A percentile compares a stretch with the other conserved stretches of the same genome.
Conservation (phyloP, 1,284 basidiomycete genomes). For the Agaricales sp. region DNA sequence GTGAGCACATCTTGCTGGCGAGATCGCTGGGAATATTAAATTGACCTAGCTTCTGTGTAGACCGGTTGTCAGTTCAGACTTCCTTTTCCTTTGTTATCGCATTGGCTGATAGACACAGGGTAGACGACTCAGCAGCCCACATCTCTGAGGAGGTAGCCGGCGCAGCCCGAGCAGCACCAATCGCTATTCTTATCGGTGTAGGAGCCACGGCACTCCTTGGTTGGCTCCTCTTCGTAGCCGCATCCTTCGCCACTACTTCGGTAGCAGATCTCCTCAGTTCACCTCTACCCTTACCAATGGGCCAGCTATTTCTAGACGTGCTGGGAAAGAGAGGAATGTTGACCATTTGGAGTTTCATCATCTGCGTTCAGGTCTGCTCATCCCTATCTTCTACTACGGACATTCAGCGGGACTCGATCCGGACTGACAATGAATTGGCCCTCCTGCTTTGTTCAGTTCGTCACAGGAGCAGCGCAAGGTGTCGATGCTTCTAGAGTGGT, state of each 20-base stretch:
- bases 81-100: no score
- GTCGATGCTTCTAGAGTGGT: conserved; percentile 68
- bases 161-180: conserved; percentile 58
- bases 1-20: not conserved
- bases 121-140: conserved; percentile 72
- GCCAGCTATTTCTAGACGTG: conserved; percentile 54
- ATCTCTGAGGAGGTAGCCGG: conserved; percentile 66
- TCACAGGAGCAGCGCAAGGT: conserved; percentile 65
- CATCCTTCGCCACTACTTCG: conserved; percentile 53
- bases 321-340: conserved; percentile 64
- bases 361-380: conserved; percentile 48
- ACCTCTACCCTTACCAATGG: conserved; percentile 55
- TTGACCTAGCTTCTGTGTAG: not conserved
- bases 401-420: not conserved
- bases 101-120: not conserved
- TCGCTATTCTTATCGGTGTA: conserved; percentile 65
- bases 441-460: no score
- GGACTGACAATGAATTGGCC: not conserved
- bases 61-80: conserved; percentile 47
- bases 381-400: not conserved
- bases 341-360: conserved; percentile 59
- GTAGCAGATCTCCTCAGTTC: conserved; percentile 40
- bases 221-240: conserved; percentile 53
- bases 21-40: no score
- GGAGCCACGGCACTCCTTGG: conserved; percentile 49